Conservation (phyloP, 768 basidiomycete species). For the Lentinula aciculospora region DNA sequence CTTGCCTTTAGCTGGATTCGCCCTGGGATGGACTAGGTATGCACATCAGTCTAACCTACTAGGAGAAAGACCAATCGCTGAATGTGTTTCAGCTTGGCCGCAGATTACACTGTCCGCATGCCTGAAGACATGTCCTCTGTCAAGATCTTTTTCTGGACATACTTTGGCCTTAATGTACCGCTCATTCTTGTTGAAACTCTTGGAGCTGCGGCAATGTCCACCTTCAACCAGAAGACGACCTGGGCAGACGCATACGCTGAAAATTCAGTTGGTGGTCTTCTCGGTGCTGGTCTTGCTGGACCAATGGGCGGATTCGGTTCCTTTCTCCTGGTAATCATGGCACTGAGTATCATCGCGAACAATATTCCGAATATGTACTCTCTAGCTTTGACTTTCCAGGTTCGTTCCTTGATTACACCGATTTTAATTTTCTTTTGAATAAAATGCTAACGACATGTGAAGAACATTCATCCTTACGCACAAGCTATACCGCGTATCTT, state of each 20-base stretch:
- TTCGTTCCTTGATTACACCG: neutral
- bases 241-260: constrained; percentile 38
- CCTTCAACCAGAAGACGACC: constrained; percentile 34
- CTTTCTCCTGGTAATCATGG: constrained; percentile 53
- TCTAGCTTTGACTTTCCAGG: constrained; percentile 47
- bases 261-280: constrained; percentile 42
- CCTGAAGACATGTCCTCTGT: constrained; percentile 11
- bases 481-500: constrained; percentile 31
- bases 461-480: constrained; percentile 21
- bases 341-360: constrained; percentile 57
- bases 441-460: constrained; percentile 23
- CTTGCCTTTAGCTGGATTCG: neutral
- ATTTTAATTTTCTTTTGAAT: neutral
- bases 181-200: constrained; percentile 14
- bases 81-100: constrained; percentile 25
- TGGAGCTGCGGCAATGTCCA: constrained; percentile 46
- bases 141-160: constrained; percentile 46
- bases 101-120: constrained; percentile 57
- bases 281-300: constrained; percentile 41
- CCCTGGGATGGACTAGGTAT: neutral
- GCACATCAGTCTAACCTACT: too few relatives aligned
- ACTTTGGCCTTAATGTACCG: constrained; percentile 45
- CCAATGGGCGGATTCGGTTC: constrained; percentile 52
- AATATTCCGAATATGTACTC: constrained; percentile 63
- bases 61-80: neutral